These are phyloP conservation scores for Sequoiadendron giganteum DNA, from an alignment of 75 land plant species.

Conservation along the genomic window DNA sequence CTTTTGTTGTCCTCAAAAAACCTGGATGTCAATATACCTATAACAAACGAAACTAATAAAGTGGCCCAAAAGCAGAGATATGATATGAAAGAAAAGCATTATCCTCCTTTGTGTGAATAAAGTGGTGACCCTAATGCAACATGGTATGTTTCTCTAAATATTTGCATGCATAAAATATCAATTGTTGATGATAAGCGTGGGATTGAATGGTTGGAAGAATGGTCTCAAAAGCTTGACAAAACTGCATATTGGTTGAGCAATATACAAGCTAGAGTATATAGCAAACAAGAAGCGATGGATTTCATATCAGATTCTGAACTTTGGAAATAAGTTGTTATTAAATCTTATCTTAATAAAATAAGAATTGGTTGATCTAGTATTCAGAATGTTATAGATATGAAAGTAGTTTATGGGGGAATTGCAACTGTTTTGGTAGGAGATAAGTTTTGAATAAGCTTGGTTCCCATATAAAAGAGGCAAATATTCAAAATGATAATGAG, in stretches of 20 bases:
- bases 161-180: conserved; percentile 64
- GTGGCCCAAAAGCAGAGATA: conserved; percentile 1
- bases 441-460: no score
- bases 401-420: conserved; percentile 72
- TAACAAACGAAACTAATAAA: no score
- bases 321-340: conserved; percentile 64
- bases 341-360: conserved; percentile 64
- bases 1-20: no score
- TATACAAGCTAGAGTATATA: conserved; percentile 51
- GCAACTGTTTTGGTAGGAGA: no score
- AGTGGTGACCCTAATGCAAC: conserved; percentile 75
- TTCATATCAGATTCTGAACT: conserved; percentile 55
- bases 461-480: no score
- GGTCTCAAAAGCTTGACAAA: conserved; percentile 70
- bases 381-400: conserved; percentile 87
- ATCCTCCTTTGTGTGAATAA: conserved; percentile 57
- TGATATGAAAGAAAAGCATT: conserved; percentile 29
- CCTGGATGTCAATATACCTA: no score
- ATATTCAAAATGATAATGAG: no score
- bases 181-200: conserved; percentile 64
- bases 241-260: conserved; percentile 67
- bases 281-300: conserved; percentile 54
- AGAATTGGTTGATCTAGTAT: conserved; percentile 71
- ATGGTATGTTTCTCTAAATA: conserved; percentile 63
- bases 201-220: conserved; percentile 76